Evolutionary conservation across 805 yeast species (phyloP).

Genomic region (Wickerhamomyces canadensis): DNA sequence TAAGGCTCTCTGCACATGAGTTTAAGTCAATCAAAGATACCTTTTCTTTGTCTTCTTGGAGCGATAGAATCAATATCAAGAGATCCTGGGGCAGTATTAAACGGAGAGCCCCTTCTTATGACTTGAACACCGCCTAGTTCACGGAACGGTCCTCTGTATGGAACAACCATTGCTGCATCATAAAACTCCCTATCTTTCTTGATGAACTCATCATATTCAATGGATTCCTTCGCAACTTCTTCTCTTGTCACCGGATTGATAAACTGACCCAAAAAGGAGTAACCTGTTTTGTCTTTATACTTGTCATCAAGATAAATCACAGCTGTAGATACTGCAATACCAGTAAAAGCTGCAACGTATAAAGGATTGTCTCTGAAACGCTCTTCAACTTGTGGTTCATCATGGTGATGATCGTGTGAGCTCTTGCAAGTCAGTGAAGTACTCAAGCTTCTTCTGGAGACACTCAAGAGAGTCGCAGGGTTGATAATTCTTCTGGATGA

Average conservation of each 20-base stretch:
- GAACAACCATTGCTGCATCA: constrained; percentile 9
- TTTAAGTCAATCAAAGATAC: constrained; percentile 11
- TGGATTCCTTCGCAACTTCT: constrained; percentile 4
- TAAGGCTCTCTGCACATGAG: neutral
- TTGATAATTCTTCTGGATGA: too few relatives aligned
- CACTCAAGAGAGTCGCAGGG: neutral
- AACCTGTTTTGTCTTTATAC: constrained; percentile 8
- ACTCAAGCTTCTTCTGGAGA: neutral
- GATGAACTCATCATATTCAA: constrained; percentile 7
- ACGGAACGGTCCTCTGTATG: constrained; percentile 8
- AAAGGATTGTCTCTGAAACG: constrained; percentile 11
- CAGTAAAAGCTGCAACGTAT: constrained; percentile 8
- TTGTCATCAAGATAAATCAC: constrained; percentile 5
- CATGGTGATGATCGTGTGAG: constrained; percentile 8
- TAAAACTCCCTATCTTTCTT: constrained; percentile 7
- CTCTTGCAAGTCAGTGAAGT: neutral
- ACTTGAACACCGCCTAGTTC: constrained; percentile 7
- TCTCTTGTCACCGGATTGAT: constrained; percentile 8
- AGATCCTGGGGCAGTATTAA: constrained; percentile 11
- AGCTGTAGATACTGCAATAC: constrained; percentile 4
- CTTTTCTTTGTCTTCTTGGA: constrained; percentile 14
- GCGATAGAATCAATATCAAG: constrained; percentile 9
- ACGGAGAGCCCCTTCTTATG: constrained; percentile 13
- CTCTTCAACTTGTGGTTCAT: constrained; percentile 12
- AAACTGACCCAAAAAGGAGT: constrained; percentile 11